A percentile compares a stretch with the other conserved stretches of the same genome.
Evolutionary conservation across 257 asterid genomes (phyloP).

Genomic region (Plantago elongata): DNA sequence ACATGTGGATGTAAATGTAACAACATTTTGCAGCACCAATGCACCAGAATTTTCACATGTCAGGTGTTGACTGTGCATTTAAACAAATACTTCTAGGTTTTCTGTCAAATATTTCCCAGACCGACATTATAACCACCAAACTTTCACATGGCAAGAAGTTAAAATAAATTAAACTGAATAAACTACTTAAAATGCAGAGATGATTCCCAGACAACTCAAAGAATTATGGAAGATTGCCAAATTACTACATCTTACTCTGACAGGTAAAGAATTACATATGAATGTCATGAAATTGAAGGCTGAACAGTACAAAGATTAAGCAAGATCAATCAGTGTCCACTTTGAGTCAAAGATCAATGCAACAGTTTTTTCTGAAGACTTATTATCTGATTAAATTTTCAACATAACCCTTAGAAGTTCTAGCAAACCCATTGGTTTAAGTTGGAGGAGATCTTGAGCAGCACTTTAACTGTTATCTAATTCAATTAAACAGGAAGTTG

Average conservation of each 20-base stretch:
- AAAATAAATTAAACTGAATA: background rate
- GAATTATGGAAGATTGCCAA: constrained; percentile 1
- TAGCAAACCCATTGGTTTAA: too few relatives aligned
- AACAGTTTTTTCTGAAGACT: too few relatives aligned
- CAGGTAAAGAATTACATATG: too few relatives aligned
- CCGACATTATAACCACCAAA: background rate
- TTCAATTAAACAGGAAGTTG: too few relatives aligned
- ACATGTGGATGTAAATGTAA: background rate
- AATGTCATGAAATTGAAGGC: too few relatives aligned
- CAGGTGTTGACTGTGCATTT: constrained; percentile 1
- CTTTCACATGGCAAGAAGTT: constrained; percentile 1
- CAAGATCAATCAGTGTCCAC: too few relatives aligned
- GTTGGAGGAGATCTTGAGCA: too few relatives aligned
- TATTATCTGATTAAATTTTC: too few relatives aligned
- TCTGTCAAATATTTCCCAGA: background rate
- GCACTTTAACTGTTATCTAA: too few relatives aligned
- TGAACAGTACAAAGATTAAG: too few relatives aligned
- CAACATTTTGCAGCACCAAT: constrained; percentile 7
- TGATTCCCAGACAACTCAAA: background rate
- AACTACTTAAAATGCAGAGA: background rate
- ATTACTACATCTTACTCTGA: background rate
- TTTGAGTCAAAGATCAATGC: too few relatives aligned
- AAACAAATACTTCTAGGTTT: background rate
- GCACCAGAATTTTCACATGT: background rate
- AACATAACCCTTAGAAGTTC: too few relatives aligned